Evolutionary conservation across 352 stramenopile genomes (phyloP).

Genomic region (Globisporangium canariense): DNA sequence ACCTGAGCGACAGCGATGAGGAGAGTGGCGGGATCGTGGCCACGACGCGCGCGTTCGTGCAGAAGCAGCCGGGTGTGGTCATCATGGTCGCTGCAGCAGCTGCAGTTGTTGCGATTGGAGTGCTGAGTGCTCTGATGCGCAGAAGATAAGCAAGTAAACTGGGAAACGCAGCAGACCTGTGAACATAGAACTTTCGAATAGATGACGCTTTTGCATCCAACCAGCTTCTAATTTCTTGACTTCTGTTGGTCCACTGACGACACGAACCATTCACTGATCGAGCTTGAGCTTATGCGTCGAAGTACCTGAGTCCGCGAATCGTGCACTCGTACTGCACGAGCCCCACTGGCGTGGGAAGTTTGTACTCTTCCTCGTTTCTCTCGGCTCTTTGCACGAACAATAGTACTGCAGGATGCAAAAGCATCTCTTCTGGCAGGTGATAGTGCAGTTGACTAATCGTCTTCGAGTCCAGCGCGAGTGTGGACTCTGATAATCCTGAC

Average conservation of each 20-base stretch:
- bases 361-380: not conserved
- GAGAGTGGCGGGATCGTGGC: conserved; percentile 9
- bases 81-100: not conserved
- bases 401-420: not conserved
- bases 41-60: conserved; percentile 5
- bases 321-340: conserved; percentile 15
- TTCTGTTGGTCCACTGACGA: not conserved
- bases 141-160: conserved; percentile 6
- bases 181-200: conserved; percentile 10
- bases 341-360: not conserved
- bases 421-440: conserved; percentile 1
- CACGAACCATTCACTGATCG: not conserved
- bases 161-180: not conserved
- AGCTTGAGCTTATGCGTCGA: not conserved
- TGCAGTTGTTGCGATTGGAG: conserved; percentile 7
- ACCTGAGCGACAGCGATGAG: conserved; percentile 29
- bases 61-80: conserved; percentile 7
- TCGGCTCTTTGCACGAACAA: conserved; percentile 4
- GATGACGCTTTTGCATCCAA: conserved; percentile 7
- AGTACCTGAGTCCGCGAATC: conserved; percentile 3
- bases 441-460: conserved; percentile 11
- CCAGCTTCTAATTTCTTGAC: not conserved
- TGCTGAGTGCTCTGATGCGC: conserved; percentile 10
- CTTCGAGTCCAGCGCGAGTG: not conserved
- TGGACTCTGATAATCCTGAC: not conserved